Percentiles rank a stretch among this genome's conserved stretches.
Conservation (phyloP, 1,139 yeast genomes). For the Yamadazyma sp. region DNA sequence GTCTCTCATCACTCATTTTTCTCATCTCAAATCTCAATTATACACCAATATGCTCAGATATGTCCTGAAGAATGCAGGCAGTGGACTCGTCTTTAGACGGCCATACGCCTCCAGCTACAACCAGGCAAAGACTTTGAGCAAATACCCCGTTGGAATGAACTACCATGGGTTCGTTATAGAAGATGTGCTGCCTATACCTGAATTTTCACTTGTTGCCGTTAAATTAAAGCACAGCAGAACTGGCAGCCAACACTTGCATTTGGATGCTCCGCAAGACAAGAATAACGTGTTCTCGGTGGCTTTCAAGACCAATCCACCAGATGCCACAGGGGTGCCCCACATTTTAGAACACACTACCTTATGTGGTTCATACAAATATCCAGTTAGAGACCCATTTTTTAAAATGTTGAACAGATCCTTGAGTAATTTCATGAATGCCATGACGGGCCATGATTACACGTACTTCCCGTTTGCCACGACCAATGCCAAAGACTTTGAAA, state of each 20-base stretch:
- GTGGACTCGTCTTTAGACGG: neutral
- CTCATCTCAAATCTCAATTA: conserved; percentile 1
- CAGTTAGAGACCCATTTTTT: conserved; percentile 96
- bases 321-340: conserved; percentile 93
- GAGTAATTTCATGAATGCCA: conserved; percentile 96
- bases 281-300: conserved; percentile 89
- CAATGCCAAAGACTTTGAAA: conserved; percentile 74
- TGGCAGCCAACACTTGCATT: conserved; percentile 81
- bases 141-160: conserved; percentile 63
- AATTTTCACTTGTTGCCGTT: conserved; percentile 78
- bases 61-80: neutral
- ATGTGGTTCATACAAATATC: conserved; percentile 88
- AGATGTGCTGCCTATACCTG: conserved; percentile 71
- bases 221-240: conserved; percentile 64
- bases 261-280: conserved; percentile 69
- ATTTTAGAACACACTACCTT: conserved; percentile 92
- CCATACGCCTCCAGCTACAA: conserved; percentile 11
- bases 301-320: conserved; percentile 93
- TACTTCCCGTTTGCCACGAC: conserved; percentile 97
- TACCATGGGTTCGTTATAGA: conserved; percentile 65
- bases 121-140: conserved; percentile 25
- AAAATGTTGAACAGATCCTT: conserved; percentile 87
- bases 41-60: neutral
- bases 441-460: conserved; percentile 97
- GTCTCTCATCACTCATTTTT: conserved; percentile 2